These are phyloP conservation scores for Globisporangium orthogonon DNA, from an alignment of 352 stramenopile species.

Conservation along the genomic window DNA sequence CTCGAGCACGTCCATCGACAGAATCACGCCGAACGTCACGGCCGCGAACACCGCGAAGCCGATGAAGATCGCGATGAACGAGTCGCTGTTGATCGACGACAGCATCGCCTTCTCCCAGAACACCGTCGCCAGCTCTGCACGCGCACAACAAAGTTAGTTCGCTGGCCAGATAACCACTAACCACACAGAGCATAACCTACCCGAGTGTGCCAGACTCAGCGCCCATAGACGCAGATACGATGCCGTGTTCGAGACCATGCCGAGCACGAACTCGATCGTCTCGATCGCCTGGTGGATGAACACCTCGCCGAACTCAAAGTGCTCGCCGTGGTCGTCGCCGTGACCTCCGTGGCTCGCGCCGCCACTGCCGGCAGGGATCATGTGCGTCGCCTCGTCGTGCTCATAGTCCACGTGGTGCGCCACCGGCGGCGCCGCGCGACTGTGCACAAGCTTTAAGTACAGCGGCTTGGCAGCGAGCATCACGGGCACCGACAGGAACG, in stretches of 20 bases:
- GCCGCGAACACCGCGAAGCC: conserved; percentile 90
- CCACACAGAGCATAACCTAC: conserved; percentile 15
- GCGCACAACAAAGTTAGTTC: not conserved
- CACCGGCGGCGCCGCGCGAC: conserved; percentile 42
- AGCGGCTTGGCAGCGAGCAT: conserved; percentile 96
- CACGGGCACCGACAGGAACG: conserved; percentile 93
- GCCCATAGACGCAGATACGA: conserved; percentile 99
- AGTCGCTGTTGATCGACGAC: conserved; percentile 94
- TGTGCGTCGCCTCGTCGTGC: conserved; percentile 63
- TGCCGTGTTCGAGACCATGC: conserved; percentile 99
- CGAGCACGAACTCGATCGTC: conserved; percentile 99
- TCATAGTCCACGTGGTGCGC: conserved; percentile 74
- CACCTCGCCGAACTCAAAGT: conserved; percentile 96
- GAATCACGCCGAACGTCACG: conserved; percentile 96
- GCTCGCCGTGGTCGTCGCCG: conserved; percentile 48
- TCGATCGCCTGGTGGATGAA: conserved; percentile 99
- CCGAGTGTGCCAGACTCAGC: conserved; percentile 96
- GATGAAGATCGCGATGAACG: conserved; percentile 95
- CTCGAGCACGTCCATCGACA: conserved; percentile 99
- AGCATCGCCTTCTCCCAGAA: conserved; percentile 99
- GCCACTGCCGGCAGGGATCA: conserved; percentile 29
- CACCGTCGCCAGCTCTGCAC: conserved; percentile 75
- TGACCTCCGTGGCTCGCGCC: conserved; percentile 26
- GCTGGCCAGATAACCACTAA: not conserved
- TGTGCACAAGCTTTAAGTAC: conserved; percentile 78